phyloP scores from a whole-genome alignment of 345 rosid genomes.

The Toxicodendron radicans region DNA sequence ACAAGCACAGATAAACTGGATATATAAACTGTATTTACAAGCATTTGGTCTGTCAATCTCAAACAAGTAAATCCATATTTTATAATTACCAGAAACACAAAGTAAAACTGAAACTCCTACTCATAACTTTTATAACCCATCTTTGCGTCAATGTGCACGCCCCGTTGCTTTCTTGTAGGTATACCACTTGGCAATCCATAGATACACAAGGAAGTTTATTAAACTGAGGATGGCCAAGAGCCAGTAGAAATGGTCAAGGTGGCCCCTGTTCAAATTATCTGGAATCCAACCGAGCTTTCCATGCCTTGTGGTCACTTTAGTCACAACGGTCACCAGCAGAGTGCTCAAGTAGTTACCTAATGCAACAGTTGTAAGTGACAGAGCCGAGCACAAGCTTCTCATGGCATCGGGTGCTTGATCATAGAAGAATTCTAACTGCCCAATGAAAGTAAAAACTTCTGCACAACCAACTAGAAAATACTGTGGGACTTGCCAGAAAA shows the following conservation, averaged over 20 bases:
- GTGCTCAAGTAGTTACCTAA: constrained; percentile 84
- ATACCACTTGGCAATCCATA: constrained; percentile 69
- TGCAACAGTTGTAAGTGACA: constrained; percentile 73
- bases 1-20: not conserved
- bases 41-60: not conserved
- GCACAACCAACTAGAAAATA: constrained; percentile 88
- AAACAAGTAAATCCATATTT: not conserved
- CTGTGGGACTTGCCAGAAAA: constrained; percentile 96
- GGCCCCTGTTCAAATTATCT: constrained; percentile 72
- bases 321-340: constrained; percentile 61
- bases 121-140: constrained; percentile 17
- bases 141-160: constrained; percentile 21
- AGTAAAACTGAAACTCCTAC: constrained; percentile 13
- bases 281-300: constrained; percentile 91
- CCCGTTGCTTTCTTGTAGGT: constrained; percentile 74
- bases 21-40: constrained; percentile 3
- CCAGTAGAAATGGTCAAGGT: constrained; percentile 92
- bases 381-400: constrained; percentile 88
- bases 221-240: constrained; percentile 65
- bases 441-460: constrained; percentile 78
- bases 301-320: constrained; percentile 45
- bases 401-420: constrained; percentile 97
- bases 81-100: not conserved
- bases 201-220: constrained; percentile 66
- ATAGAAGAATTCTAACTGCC: constrained; percentile 87